Percentiles rank a stretch among this genome's conserved stretches.
Conservation (phyloP, 2,329 filamentous ascomycete species). For the Phialophora tarda region DNA sequence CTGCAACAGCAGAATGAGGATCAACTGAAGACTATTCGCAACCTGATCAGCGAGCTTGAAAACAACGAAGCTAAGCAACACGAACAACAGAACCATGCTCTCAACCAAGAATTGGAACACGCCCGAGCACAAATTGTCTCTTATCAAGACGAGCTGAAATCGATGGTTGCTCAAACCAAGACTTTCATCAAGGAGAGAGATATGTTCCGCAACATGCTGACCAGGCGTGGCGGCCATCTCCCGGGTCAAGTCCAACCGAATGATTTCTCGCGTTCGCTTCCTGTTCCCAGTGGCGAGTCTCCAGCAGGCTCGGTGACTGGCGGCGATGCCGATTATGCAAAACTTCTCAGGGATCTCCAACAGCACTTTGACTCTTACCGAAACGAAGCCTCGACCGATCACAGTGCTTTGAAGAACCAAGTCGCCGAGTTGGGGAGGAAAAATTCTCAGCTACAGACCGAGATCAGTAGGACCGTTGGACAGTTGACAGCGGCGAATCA, state of each 20-base stretch:
- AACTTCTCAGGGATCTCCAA: slow-evolving; percentile 84
- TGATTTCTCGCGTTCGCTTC: slow-evolving; percentile 73
- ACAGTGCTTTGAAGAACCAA: slow-evolving; percentile 82
- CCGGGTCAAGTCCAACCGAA: slow-evolving; percentile 67
- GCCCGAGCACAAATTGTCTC: slow-evolving; percentile 68
- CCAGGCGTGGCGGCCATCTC: slow-evolving; percentile 69
- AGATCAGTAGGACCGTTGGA: slow-evolving; percentile 78
- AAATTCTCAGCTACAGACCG: slow-evolving; percentile 79
- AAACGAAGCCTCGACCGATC: slow-evolving; percentile 80
- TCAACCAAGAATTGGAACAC: slow-evolving; percentile 71
- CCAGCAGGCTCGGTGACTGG: slow-evolving; percentile 58
- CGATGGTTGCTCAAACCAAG: slow-evolving; percentile 81
- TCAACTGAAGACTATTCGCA: slow-evolving; percentile 78
- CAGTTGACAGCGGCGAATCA: slow-evolving; percentile 82
- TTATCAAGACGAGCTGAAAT: slow-evolving; percentile 83
- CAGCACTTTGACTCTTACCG: slow-evolving; percentile 87
- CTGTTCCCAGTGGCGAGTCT: slow-evolving; percentile 53
- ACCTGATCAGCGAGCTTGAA: slow-evolving; percentile 87
- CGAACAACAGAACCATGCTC: slow-evolving; percentile 59
- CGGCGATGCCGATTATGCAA: slow-evolving; percentile 72
- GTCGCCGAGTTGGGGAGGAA: slow-evolving; percentile 80
- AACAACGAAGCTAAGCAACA: slow-evolving; percentile 78
- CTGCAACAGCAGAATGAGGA: slow-evolving; percentile 88
- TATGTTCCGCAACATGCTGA: slow-evolving; percentile 94
- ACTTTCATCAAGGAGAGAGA: slow-evolving; percentile 95